Conservation (phyloP, 2,329 filamentous ascomycete genomes). For the Davidsoniella virescens region DNA sequence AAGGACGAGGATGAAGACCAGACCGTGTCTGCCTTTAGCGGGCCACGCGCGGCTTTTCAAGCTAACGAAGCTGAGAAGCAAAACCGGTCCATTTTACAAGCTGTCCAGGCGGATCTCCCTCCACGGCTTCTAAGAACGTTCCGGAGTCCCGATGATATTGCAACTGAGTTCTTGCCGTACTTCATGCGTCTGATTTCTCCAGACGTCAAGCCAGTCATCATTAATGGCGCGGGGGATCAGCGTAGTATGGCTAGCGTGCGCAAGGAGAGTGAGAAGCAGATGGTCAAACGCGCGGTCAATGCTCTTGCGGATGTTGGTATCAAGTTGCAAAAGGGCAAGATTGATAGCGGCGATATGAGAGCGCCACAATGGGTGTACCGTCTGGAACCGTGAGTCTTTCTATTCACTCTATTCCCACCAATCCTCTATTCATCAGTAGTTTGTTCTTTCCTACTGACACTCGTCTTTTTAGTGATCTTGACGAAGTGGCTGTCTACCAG, state of each 20-base stretch:
- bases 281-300: slow-evolving; percentile 64
- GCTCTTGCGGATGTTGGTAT: slow-evolving; percentile 75
- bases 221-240: slow-evolving; percentile 51
- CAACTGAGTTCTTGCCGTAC: slow-evolving; percentile 72
- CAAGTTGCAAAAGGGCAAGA: slow-evolving; percentile 60
- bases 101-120: slow-evolving; percentile 55
- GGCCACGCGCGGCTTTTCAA: slow-evolving; percentile 64
- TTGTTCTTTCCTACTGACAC: slow-evolving; percentile 12
- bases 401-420: too few species aligned
- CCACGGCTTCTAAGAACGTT: slow-evolving; percentile 61
- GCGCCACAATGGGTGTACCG: slow-evolving; percentile 70
- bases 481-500: slow-evolving; percentile 59
- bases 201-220: slow-evolving; percentile 77
- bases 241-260: slow-evolving; percentile 67
- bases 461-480: slow-evolving; percentile 41
- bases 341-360: slow-evolving; percentile 52
- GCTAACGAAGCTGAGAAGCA: slow-evolving; percentile 69
- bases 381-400: slow-evolving; percentile 68
- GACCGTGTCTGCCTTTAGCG: slow-evolving; percentile 57
- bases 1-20: slow-evolving; percentile 31
- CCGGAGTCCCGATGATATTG: slow-evolving; percentile 60
- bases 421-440: not conserved
- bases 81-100: slow-evolving; percentile 56
- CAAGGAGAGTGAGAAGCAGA: slow-evolving; percentile 65
- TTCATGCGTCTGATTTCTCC: slow-evolving; percentile 71